Percentiles rank a stretch among this genome's conserved stretches.
Evolutionary conservation across 2,329 filamentous ascomycete genomes (phyloP).

Genomic region (Verticillium zaregamsianum): DNA sequence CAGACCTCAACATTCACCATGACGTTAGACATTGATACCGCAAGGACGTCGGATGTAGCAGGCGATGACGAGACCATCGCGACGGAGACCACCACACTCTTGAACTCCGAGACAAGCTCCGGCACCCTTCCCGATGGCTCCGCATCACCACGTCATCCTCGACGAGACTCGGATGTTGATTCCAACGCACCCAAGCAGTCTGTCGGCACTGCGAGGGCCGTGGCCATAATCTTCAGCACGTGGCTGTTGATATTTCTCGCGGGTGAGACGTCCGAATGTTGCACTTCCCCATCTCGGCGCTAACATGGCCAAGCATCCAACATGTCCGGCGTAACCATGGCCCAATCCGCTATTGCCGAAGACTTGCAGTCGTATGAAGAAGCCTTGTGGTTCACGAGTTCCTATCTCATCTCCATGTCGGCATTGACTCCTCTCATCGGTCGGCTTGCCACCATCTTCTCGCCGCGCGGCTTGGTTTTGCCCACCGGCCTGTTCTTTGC

Average conservation of each 20-base stretch:
- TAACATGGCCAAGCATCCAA: constrained; percentile 49
- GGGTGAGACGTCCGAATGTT: constrained; percentile 33
- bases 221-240: constrained; percentile 47
- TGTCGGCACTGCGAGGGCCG: constrained; percentile 26
- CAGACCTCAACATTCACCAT: not conserved
- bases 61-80: constrained; percentile 4
- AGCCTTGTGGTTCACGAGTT: constrained; percentile 76
- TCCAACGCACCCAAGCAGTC: constrained; percentile 13
- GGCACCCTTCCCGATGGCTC: constrained; percentile 7
- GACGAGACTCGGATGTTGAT: constrained; percentile 5
- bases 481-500: constrained; percentile 54
- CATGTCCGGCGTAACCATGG: constrained; percentile 77
- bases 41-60: not conserved
- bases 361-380: constrained; percentile 71
- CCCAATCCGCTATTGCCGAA: constrained; percentile 70
- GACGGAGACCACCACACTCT: constrained; percentile 12
- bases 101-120: constrained; percentile 11
- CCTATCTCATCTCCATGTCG: constrained; percentile 63
- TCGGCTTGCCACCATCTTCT: constrained; percentile 70
- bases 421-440: constrained; percentile 65
- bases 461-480: constrained; percentile 61
- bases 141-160: not conserved
- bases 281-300: not conserved
- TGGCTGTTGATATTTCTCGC: constrained; percentile 57
- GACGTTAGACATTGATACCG: not conserved